phyloP scores from a whole-genome alignment of 768 basidiomycete genomes.

The Multifurca ochricompacta region DNA sequence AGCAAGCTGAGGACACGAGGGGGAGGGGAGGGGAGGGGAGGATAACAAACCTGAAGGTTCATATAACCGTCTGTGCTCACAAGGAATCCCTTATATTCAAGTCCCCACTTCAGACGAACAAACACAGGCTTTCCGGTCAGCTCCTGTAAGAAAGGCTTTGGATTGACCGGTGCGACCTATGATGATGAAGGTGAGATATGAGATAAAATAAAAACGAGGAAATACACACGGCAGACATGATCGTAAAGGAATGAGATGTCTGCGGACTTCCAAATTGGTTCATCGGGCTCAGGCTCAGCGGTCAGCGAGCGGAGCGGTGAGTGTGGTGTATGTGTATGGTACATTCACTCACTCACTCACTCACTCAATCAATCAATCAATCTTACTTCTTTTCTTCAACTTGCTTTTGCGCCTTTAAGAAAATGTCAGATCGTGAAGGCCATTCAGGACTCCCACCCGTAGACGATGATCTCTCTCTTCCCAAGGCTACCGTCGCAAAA shows the following conservation, averaged over 20 bases:
- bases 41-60: conserved; percentile 82
- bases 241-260: too few species aligned
- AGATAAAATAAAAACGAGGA: too few species aligned
- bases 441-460: conserved; percentile 50
- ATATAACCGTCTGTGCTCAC: conserved; percentile 99
- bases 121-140: conserved; percentile 95
- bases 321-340: too few species aligned
- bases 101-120: conserved; percentile 96
- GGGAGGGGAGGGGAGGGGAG: background rate
- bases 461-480: conserved; percentile 93
- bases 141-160: conserved; percentile 98
- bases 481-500: conserved; percentile 96
- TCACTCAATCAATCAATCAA: too few species aligned
- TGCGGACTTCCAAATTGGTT: conserved; percentile 36
- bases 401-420: conserved; percentile 2
- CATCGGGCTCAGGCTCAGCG: too few species aligned
- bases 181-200: too few species aligned
- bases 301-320: too few species aligned
- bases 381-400: background rate
- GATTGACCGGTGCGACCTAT: conserved; percentile 90
- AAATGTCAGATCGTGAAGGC: conserved; percentile 90
- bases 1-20: background rate
- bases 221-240: conserved; percentile 57
- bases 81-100: conserved; percentile 98
- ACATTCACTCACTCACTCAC: too few species aligned